Conservation (phyloP, 2,329 filamentous ascomycete species). For the Keithomyces neogunnii region DNA sequence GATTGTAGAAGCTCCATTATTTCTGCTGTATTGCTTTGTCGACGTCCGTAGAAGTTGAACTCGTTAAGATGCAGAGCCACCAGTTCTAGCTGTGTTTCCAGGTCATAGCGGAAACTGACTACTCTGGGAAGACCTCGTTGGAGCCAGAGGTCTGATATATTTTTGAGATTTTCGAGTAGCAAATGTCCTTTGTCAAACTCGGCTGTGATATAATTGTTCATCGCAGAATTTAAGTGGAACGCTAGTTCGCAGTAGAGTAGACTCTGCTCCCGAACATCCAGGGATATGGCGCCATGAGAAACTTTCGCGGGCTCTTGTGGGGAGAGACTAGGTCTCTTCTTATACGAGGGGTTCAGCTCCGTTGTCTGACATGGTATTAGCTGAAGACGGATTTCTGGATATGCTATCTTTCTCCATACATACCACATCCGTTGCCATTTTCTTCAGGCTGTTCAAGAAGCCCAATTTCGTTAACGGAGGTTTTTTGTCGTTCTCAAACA, state of each 20-base stretch:
- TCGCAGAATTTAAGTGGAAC: slow-evolving; percentile 40
- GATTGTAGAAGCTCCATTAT: slow-evolving; percentile 40
- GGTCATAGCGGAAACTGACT: slow-evolving; percentile 48
- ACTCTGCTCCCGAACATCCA: slow-evolving; percentile 47
- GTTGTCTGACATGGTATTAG: slow-evolving; percentile 16
- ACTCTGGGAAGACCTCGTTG: slow-evolving; percentile 45
- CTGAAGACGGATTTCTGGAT: background rate
- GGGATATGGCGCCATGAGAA: slow-evolving; percentile 36
- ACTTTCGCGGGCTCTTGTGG: background rate
- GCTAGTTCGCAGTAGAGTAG: slow-evolving; percentile 52
- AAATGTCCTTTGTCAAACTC: slow-evolving; percentile 49
- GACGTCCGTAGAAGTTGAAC: slow-evolving; percentile 46
- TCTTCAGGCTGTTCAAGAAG: slow-evolving; percentile 39
- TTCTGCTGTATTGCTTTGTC: slow-evolving; percentile 32
- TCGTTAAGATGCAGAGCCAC: slow-evolving; percentile 38
- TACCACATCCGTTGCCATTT: slow-evolving; percentile 47
- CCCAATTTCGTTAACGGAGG: slow-evolving; percentile 28
- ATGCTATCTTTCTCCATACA: slow-evolving; percentile 10
- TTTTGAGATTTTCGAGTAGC: slow-evolving; percentile 40
- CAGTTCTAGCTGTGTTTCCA: slow-evolving; percentile 52
- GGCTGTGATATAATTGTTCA: slow-evolving; percentile 43
- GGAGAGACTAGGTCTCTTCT: background rate
- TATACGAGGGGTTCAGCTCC: slow-evolving; percentile 22
- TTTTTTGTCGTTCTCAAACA: slow-evolving; percentile 16
- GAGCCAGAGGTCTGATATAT: slow-evolving; percentile 42